These are phyloP conservation scores for Arctium lappa DNA, from an alignment of 129 eudicot species.

Conservation along the genomic window DNA sequence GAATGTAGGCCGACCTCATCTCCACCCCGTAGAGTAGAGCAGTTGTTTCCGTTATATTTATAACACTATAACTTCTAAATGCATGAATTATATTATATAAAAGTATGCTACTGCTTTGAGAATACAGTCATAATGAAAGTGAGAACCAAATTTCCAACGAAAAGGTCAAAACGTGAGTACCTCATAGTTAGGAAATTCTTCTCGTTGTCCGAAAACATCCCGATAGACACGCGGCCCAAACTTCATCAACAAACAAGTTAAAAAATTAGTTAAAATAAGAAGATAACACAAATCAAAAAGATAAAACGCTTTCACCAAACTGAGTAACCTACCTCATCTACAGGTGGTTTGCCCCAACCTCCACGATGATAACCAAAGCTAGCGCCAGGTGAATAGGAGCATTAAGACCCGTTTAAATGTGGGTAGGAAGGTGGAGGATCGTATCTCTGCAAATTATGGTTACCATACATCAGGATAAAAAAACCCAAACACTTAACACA, in stretches of 20 bases:
- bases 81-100: neutral
- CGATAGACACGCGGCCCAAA: constrained; percentile 73
- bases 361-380: constrained; percentile 96
- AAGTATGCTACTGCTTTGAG: neutral
- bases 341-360: constrained; percentile 99
- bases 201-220: constrained; percentile 74
- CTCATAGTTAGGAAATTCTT: constrained; percentile 71
- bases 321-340: constrained; percentile 66
- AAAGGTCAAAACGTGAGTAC: constrained; percentile 20
- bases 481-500: neutral
- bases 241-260: constrained; percentile 20
- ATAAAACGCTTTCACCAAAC: neutral
- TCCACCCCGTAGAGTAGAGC: too few relatives aligned
- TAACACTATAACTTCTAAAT: neutral
- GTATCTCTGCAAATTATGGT: constrained; percentile 48
- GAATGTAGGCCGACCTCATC: too few relatives aligned
- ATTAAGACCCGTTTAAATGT: constrained; percentile 67
- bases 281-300: neutral
- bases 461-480: neutral
- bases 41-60: neutral
- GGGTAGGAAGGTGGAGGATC: constrained; percentile 93
- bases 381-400: constrained; percentile 88
- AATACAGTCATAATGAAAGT: neutral
- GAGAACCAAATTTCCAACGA: neutral
- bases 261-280: neutral